Evolutionary conservation across 176 grass and related monocot species (phyloP).

Genomic region (Ensete ventricosum): DNA sequence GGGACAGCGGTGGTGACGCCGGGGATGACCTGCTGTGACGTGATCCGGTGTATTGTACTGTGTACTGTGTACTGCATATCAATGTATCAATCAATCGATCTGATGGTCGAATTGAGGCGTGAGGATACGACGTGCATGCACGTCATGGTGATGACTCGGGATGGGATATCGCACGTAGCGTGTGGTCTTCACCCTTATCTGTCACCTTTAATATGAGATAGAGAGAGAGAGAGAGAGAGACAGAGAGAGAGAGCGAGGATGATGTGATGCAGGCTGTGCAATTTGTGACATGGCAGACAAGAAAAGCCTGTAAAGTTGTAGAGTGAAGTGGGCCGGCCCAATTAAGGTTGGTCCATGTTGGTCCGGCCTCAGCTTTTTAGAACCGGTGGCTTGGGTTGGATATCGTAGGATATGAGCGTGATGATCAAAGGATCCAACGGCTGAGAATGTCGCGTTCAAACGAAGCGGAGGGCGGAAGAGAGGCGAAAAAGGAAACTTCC

Average conservation of each 20-base stretch:
- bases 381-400: no score
- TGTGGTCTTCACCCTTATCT: neutral
- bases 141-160: neutral
- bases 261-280: no score
- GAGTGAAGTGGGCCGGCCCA: neutral
- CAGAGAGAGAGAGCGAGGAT: no score
- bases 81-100: neutral
- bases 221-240: no score
- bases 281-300: no score
- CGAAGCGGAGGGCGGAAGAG: neutral
- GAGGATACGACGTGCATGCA: no score
- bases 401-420: no score
- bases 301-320: no score
- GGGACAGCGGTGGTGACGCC: neutral
- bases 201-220: neutral
- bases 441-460: constrained; percentile 6
- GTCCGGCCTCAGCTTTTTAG: no score
- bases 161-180: neutral
- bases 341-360: no score
- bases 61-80: no score
- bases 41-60: neutral
- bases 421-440: neutral
- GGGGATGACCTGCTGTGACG: neutral
- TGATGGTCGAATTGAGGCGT: neutral
- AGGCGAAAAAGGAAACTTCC: neutral